These are phyloP conservation scores for Lachnellula hyalina DNA, from an alignment of 2,329 filamentous ascomycete genomes.

Conservation along the genomic window DNA sequence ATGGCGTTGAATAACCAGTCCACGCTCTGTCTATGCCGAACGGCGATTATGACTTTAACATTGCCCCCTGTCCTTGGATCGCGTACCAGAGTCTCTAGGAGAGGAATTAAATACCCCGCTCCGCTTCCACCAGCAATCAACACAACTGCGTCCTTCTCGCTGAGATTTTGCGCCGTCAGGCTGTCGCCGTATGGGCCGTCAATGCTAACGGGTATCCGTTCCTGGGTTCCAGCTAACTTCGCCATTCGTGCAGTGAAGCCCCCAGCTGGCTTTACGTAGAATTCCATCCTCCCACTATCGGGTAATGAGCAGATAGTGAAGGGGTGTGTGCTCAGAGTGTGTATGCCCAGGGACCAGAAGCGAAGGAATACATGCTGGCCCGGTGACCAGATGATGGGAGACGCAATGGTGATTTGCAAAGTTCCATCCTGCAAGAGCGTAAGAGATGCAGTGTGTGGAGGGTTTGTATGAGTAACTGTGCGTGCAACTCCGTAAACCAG, in stretches of 20 bases:
- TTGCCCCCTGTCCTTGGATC: not conserved
- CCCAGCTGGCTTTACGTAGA: conserved; percentile 6
- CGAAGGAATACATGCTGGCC: conserved; percentile 90
- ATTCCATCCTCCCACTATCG: conserved; percentile 3
- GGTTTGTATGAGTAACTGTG: conserved; percentile 76
- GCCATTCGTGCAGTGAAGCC: conserved; percentile 7
- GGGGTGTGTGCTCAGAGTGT: conserved; percentile 76
- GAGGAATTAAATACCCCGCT: conserved; percentile 8
- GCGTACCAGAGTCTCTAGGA: conserved; percentile 2
- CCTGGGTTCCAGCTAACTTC: not conserved
- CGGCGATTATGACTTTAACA: conserved; percentile 1
- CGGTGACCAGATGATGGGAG: conserved; percentile 81
- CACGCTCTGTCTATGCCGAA: not conserved
- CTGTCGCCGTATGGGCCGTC: conserved; percentile 15
- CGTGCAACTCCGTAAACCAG: conserved; percentile 62
- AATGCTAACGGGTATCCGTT: conserved; percentile 4
- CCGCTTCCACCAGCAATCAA: conserved; percentile 13
- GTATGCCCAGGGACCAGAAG: conserved; percentile 71
- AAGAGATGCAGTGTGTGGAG: conserved; percentile 75
- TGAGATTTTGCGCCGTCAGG: not conserved
- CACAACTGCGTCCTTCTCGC: conserved; percentile 3
- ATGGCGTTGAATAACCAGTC: not conserved
- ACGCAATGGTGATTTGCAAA: conserved; percentile 89
- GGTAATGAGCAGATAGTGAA: conserved; percentile 81
- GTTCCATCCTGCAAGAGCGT: conserved; percentile 77